Base-by-base conservation (phyloP, 2,329 filamentous ascomycete species). In the Ophiostoma sp. region DNA sequence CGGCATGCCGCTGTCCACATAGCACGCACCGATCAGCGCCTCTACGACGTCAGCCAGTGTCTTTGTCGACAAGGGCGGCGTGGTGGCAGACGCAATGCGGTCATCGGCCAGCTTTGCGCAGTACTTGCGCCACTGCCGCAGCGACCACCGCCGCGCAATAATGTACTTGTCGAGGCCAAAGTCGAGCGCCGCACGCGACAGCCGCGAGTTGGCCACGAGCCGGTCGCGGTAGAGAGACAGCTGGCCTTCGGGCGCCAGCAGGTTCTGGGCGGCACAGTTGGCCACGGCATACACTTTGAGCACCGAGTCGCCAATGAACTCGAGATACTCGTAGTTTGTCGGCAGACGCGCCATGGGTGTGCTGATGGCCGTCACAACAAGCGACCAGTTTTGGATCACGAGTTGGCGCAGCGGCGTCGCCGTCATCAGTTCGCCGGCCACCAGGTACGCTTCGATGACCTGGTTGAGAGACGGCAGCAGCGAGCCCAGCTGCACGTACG, bases 11-110 rank as follows among this genome's bases (percentile, higher is more conserved):
- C 91, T 90, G 66, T 91, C 85, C 0, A 90, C 70, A 73, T 85
- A 93, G 0, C 90, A 85, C 0, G 88, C 90, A 0, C 92, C 94
- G 27, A 97, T 89, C 0, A 97, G 80, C 0, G 93, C 86, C 71
- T 98, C 94, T 0, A 97, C 84, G 0, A 97, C 88, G 74, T 98
- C 94, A 3, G 94, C 94, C 7, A 97, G 83, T 0, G 86, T 86
- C 75, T 98, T 98, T 1, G 87, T 89, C 0, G 91, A 89, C 44
- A 93, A 75, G 14, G 75, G 14, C 8, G 40, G 74, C 5, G 81
- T 77, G 63, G 3, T 40, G 2, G 42, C 4, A 2, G 36, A 0
- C 5, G 63, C 7, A 18, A 36, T 0, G 55, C 18, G 11, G 5
- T 64, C 44, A 18, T 67, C 38, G 0, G 8, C 42, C n/a, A 69